Evolutionary conservation across 208 protist genomes (phyloP).

Genomic region (Acanthamoeba culbertsoni): DNA sequence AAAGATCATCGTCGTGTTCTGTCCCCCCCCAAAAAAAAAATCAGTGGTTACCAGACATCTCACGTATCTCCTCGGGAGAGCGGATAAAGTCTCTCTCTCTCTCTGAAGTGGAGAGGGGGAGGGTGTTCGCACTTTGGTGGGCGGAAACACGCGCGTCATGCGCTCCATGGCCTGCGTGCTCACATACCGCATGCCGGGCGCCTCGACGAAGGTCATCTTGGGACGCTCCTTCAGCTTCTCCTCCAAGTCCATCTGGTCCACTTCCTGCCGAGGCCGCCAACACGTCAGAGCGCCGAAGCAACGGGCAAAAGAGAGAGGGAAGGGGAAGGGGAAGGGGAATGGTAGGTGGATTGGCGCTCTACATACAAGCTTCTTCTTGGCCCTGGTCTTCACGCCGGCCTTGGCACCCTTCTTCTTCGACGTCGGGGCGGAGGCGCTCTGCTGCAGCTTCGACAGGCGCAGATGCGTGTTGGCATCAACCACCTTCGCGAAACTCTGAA

Average conservation of each 20-base stretch:
- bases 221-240: not conserved
- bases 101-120: too few relatives aligned
- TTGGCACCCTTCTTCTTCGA: not conserved
- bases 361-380: constrained; percentile 21
- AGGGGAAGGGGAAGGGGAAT: not conserved
- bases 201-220: not conserved
- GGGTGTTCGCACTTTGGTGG: not conserved
- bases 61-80: too few relatives aligned
- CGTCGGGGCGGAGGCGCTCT: not conserved
- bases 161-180: not conserved
- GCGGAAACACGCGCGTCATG: not conserved
- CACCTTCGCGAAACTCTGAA: not conserved
- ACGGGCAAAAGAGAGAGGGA: not conserved
- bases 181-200: not conserved
- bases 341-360: not conserved
- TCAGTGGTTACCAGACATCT: not conserved
- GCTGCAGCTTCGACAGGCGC: not conserved
- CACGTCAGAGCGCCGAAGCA: too few relatives aligned
- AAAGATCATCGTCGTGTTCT: not conserved
- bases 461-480: not conserved
- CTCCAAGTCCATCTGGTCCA: constrained; percentile 11
- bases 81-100: too few relatives aligned
- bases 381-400: not conserved
- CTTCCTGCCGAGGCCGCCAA: too few relatives aligned
- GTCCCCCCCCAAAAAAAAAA: not conserved